These are phyloP conservation scores for Citrus inodora DNA, from an alignment of 345 rosid genomes.

Conservation along the genomic window DNA sequence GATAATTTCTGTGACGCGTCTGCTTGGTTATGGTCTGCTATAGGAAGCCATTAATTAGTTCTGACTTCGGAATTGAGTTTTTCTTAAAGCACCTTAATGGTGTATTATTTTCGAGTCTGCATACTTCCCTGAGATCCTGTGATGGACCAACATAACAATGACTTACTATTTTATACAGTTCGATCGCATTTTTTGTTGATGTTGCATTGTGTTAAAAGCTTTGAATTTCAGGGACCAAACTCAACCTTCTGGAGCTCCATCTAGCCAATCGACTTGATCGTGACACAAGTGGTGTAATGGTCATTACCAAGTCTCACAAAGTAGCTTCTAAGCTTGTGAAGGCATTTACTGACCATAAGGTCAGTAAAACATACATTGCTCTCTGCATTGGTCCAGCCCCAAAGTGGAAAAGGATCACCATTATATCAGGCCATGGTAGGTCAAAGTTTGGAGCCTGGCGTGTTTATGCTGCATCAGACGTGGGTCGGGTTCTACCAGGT, in stretches of 20 bases:
- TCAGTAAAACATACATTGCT: constrained; percentile 76
- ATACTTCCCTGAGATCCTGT: background rate
- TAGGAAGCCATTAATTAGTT: background rate
- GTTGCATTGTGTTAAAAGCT: constrained; percentile 4
- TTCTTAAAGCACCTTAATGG: background rate
- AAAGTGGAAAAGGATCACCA: constrained; percentile 57
- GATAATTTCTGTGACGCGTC: background rate
- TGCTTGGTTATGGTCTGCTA: background rate
- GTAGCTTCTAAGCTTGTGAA: constrained; percentile 83
- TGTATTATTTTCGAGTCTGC: background rate
- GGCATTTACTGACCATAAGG: constrained; percentile 73
- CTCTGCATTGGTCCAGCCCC: constrained; percentile 61
- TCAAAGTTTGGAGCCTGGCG: constrained; percentile 95
- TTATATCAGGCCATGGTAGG: constrained; percentile 89
- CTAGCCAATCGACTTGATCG: constrained; percentile 92
- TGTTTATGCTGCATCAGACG: constrained; percentile 72
- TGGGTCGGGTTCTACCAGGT: constrained; percentile 68
- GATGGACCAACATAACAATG: no score
- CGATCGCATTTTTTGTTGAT: background rate
- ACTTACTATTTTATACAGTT: background rate
- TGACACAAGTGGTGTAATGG: constrained; percentile 85
- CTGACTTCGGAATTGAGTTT: background rate
- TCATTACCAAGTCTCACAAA: constrained; percentile 78
- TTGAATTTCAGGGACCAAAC: constrained; percentile 26
- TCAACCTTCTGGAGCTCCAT: constrained; percentile 48